These are phyloP conservation scores for Lyophyllum semitale DNA, from an alignment of 768 basidiomycete species.

Conservation along the genomic window DNA sequence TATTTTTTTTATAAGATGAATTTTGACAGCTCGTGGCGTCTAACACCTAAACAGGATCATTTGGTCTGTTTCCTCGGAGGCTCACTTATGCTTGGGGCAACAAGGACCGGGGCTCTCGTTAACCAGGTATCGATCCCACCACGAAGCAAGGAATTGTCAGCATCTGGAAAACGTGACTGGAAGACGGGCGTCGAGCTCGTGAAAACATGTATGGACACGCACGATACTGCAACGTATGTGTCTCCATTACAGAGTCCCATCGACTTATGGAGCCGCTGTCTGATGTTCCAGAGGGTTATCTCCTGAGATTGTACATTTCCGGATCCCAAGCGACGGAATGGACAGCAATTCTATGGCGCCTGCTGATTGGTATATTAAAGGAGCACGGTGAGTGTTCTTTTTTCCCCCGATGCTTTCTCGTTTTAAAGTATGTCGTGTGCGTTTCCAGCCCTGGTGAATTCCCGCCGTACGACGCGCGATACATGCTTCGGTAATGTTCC, in stretches of 20 bases:
- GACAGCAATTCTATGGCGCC: conserved; percentile 43
- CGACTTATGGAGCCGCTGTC: background rate
- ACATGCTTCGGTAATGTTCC: conserved; percentile 75
- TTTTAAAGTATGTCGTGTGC: background rate
- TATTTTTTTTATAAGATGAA: background rate
- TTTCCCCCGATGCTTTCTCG: background rate
- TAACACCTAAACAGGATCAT: conserved; percentile 91
- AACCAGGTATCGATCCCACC: conserved; percentile 70
- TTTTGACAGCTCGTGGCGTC: conserved; percentile 63
- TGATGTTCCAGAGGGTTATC: conserved; percentile 64
- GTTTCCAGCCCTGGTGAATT: conserved; percentile 34
- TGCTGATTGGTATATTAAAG: conserved; percentile 92
- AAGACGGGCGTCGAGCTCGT: conserved; percentile 77
- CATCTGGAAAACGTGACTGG: conserved; percentile 76
- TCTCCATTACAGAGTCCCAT: background rate
- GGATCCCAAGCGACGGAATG: conserved; percentile 59
- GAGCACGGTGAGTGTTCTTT: conserved; percentile 50
- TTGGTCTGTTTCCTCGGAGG: conserved; percentile 95
- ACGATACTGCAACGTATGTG: conserved; percentile 80
- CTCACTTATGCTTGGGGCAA: conserved; percentile 88
- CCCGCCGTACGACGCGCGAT: conserved; percentile 81
- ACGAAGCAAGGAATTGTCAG: conserved; percentile 57
- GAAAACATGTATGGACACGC: conserved; percentile 85
- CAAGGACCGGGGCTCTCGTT: conserved; percentile 56
- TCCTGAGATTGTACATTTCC: conserved; percentile 90